Base-by-base conservation (phyloP, 805 yeast genomes). In the Huiozyma sinensis region DNA sequence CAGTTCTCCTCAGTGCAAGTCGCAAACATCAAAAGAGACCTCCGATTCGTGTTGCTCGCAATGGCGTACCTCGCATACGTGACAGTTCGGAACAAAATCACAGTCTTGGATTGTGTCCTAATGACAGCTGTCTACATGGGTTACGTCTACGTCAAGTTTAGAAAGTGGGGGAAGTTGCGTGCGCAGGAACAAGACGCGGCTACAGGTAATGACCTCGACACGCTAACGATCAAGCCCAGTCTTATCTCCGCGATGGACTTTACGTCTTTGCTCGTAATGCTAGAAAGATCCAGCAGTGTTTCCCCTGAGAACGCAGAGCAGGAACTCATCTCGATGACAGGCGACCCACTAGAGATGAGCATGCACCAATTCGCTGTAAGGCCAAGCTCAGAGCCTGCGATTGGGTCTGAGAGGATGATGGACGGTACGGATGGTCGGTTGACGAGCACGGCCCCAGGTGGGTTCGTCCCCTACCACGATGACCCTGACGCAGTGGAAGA, bases 181-280 rank as follows among this genome's bases (percentile, higher is more conserved):
- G 33, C 33, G n/a, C 9, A 11, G 9, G 27, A 34, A 34, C 27
- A n/a, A 4, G 17, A 34, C 5, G 42, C 34, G 10, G 30, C 7
- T 8, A n/a, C 28, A 8, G 11, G n/a, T 7, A 29, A 10, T 27
- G 32, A 39, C 10, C 29, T 24, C 5, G 44, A 41, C 3, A 43
- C 48, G 30, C 42, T 43, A 11, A 47, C 50, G 6, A 54, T 56
- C 4, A 56, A 57, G 41, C 62, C 60, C n/a, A 60, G 57, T 40
- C 36, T 61, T 7, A 48, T 61, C 10, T 51, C 63, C 3, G 60
- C 59, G 1, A 50, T 61, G 59, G 65, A 61, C 44, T 56, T 52
- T 41, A 55, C 50, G 36, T 53, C 48, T 36, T 41, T 61, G 4
- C 46, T 60, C 30, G 39, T 50, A 6, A 49, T 57, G 51, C 40